Base-by-base conservation (phyloP, 140 eudicot species). In the Ambrosia hybrid region DNA sequence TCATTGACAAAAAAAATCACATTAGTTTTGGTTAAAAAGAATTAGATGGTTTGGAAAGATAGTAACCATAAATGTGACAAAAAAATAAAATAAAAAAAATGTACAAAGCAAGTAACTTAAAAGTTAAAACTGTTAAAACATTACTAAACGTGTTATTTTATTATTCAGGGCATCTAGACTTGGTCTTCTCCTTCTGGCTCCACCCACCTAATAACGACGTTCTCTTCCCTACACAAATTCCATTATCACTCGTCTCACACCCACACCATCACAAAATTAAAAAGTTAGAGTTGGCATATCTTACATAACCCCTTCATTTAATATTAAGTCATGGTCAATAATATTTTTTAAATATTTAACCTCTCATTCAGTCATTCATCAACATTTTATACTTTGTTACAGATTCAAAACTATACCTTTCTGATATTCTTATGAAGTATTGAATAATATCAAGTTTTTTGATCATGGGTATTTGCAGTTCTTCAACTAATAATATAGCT, bases 401-500 rank as follows among this genome's bases (percentile, higher is more conserved):
- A 41, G 34, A 45, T 52, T 72, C 74, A 64, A 21, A 21, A 56
- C 67, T 71, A 65, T 75, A 78, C 60, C 60, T 81, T 38, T 53
- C 4, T 72, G 53, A 43, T 64, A n/a, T n/a, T n/a, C n/a, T n/a
- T n/a, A n/a, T n/a, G 30, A 21, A 21, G 1, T 21, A 21, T 21
- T 21, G 30, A 21, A 1, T 21, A 21, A 21, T 21, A 21, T 21
- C 30, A 21, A 21, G 30, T 21, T 21, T 21, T 21, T 21, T 21
- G 30, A 76, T 55, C 82, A 84, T 84, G 89, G 89, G 89, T 71
- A 61, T 36, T 71, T 84, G 85, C 67, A 81, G 83, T 52, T 70
- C 80, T 69, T 61, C 85, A 58, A 34, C 41, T 26, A 78, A 67
- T 26, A 78, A 67, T 39, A 78, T 61, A 52, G 79, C 74, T 73